phyloP scores from a whole-genome alignment of 1,139 yeast genomes.

The Yamadazyma sp. region DNA sequence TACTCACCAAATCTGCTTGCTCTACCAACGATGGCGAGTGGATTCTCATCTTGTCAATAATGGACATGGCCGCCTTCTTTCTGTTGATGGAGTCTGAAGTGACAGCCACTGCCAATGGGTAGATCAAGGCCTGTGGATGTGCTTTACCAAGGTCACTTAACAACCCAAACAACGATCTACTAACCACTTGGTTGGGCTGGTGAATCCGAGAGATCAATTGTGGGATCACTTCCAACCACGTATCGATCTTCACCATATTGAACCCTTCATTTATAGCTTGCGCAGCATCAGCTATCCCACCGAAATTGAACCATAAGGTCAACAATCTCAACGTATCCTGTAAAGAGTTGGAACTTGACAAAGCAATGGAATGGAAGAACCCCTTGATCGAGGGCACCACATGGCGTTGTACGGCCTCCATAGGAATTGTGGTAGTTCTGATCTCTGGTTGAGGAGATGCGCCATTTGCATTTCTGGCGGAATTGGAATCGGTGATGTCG shows the following conservation, averaged over 20 bases:
- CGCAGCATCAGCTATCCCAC: slow-evolving; percentile 90
- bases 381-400: slow-evolving; percentile 95
- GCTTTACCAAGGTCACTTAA: slow-evolving; percentile 88
- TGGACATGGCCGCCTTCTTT: slow-evolving; percentile 87
- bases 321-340: slow-evolving; percentile 90
- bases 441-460: slow-evolving; percentile 6
- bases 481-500: not conserved
- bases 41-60: slow-evolving; percentile 87
- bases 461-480: not conserved
- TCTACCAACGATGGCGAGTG: slow-evolving; percentile 85
- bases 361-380: slow-evolving; percentile 89
- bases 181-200: slow-evolving; percentile 86
- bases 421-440: slow-evolving; percentile 30
- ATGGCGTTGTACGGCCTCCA: slow-evolving; percentile 73
- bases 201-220: slow-evolving; percentile 95
- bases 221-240: slow-evolving; percentile 94
- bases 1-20: slow-evolving; percentile 92
- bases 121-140: slow-evolving; percentile 95
- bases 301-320: slow-evolving; percentile 94
- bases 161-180: slow-evolving; percentile 75
- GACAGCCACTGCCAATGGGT: slow-evolving; percentile 94
- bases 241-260: slow-evolving; percentile 83
- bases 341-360: slow-evolving; percentile 81
- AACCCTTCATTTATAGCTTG: slow-evolving; percentile 91
- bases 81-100: slow-evolving; percentile 89